Percentiles rank a stretch among this genome's conserved stretches.
phyloP scores from a whole-genome alignment of 306 rosid species.

The Nissolia schottii region DNA sequence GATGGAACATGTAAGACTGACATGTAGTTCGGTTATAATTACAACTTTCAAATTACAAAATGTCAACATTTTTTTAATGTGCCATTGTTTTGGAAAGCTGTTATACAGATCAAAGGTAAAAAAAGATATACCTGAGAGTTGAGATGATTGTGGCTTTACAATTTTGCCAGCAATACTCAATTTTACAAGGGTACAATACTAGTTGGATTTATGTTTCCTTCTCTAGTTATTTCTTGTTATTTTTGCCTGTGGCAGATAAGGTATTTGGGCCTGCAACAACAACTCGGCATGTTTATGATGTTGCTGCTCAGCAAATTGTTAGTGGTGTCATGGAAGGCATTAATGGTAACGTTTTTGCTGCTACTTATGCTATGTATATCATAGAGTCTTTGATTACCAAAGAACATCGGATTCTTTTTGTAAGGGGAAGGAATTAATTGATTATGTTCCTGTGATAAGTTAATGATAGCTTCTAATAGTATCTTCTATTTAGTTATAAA shows the following conservation, averaged over 20 bases:
- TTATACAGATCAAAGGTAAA: neutral
- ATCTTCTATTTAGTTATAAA: neutral
- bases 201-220: neutral
- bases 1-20: neutral
- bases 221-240: neutral
- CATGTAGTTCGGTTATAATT: neutral
- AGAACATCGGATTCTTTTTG: too few relatives aligned
- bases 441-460: neutral
- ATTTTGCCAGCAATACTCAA: neutral
- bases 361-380: neutral
- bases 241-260: slow-evolving; percentile 27
- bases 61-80: neutral
- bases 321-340: slow-evolving; percentile 87
- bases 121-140: neutral
- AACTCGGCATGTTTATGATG: slow-evolving; percentile 86
- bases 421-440: slow-evolving; percentile 4
- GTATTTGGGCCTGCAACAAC: slow-evolving; percentile 94
- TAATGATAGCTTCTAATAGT: neutral
- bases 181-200: neutral
- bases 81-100: neutral
- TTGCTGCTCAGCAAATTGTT: slow-evolving; percentile 84
- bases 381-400: too few relatives aligned
- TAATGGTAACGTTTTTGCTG: slow-evolving; percentile 49
- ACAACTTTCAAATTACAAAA: neutral
- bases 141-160: neutral